These are phyloP conservation scores for Ogataea pignaliae DNA, from an alignment of 805 yeast species.

Conservation along the genomic window DNA sequence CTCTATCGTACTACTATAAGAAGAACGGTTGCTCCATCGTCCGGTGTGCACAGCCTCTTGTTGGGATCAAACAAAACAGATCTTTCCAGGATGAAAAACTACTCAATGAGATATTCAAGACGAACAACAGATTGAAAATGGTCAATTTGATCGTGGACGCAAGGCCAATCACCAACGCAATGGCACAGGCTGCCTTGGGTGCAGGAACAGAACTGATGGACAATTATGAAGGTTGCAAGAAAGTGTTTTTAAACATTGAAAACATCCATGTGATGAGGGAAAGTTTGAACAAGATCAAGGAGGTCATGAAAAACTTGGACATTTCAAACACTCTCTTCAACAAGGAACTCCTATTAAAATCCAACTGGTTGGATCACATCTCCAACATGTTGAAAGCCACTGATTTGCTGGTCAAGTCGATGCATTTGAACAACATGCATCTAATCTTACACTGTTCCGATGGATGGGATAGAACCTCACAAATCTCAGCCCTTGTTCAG, in stretches of 20 bases:
- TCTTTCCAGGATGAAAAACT: slow-evolving; percentile 90
- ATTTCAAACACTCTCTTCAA: slow-evolving; percentile 42
- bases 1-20: slow-evolving; percentile 68
- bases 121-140: slow-evolving; percentile 38
- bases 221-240: slow-evolving; percentile 64
- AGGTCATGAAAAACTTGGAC: slow-evolving; percentile 66
- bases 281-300: slow-evolving; percentile 58
- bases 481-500: slow-evolving; percentile 77
- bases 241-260: slow-evolving; percentile 84
- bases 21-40: slow-evolving; percentile 74
- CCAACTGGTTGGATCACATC: slow-evolving; percentile 77
- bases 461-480: slow-evolving; percentile 98
- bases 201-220: slow-evolving; percentile 98
- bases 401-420: slow-evolving; percentile 73
- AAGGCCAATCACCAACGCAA: slow-evolving; percentile 88
- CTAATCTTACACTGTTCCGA: slow-evolving; percentile 91
- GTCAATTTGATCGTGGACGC: slow-evolving; percentile 79
- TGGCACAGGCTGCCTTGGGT: slow-evolving; percentile 94
- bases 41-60: slow-evolving; percentile 88
- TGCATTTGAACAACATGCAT: slow-evolving; percentile 78
- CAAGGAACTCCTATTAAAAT: slow-evolving; percentile 53
- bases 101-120: slow-evolving; percentile 64
- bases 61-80: slow-evolving; percentile 82
- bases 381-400: slow-evolving; percentile 68
- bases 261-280: slow-evolving; percentile 95